phyloP scores from a whole-genome alignment of 2,329 filamentous ascomycete genomes.

The Exophiala aquamarina region DNA sequence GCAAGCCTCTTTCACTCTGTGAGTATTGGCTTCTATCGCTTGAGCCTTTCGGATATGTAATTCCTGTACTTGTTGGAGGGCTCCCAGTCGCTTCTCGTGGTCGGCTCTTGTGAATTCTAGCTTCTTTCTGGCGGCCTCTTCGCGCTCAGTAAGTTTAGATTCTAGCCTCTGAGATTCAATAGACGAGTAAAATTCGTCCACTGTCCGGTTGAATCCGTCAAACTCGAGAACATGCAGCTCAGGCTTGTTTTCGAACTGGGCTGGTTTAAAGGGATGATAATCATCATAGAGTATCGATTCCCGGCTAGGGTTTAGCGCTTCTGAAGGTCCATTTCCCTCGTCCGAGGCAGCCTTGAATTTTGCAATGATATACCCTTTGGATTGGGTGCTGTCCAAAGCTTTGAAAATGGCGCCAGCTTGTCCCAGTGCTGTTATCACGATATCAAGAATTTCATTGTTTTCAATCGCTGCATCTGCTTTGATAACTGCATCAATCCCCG shows the following conservation, averaged over 20 bases:
- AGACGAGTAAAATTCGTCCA: conserved; percentile 96
- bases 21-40: conserved; percentile 85
- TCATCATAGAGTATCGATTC: conserved; percentile 75
- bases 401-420: conserved; percentile 70
- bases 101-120: conserved; percentile 81
- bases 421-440: conserved; percentile 66
- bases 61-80: conserved; percentile 76
- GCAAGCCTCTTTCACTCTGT: conserved; percentile 88
- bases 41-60: conserved; percentile 84
- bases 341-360: conserved; percentile 49
- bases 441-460: conserved; percentile 62
- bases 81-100: conserved; percentile 80
- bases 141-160: conserved; percentile 76
- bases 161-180: conserved; percentile 91
- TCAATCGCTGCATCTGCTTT: conserved; percentile 70
- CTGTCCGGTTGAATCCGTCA: conserved; percentile 84
- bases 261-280: conserved; percentile 87
- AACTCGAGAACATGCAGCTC: conserved; percentile 71
- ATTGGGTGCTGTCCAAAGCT: conserved; percentile 64
- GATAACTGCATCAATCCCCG: conserved; percentile 66
- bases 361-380: conserved; percentile 84
- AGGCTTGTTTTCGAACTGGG: conserved; percentile 71
- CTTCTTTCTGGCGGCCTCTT: conserved; percentile 78
- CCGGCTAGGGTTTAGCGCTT: conserved; percentile 35
- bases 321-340: conserved; percentile 35